Base-by-base conservation (phyloP, 2,329 filamentous ascomycete species). In the Fusarium protoensiforme region DNA sequence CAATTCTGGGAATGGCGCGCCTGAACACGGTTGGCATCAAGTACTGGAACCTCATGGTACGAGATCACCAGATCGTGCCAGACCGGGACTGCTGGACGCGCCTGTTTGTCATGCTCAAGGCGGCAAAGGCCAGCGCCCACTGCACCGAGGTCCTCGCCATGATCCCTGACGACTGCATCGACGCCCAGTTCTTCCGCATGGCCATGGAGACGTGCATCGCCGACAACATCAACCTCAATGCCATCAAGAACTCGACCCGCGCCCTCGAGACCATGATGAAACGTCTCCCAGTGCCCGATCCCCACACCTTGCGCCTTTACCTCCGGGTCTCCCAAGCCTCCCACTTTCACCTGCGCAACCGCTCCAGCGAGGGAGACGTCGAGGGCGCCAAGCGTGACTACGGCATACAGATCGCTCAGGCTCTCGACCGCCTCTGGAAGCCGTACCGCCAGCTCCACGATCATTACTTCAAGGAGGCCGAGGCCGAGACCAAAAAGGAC, bases 1-100 rank as follows among this genome's bases (percentile, higher is more conserved):
- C 90, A 53, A 88, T 92, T 8, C 89, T 94, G 60, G 83, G 87
- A 14, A 86, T 89, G 35, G 87, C 91, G 35, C 87, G 89, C 60
- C 87, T 89, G 61, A 89, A 90, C 9, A 87, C 88, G 16, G 82
- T 89, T n/a, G 93, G 91, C n/a, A 83, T 88, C 61, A 87, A 87
- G 35, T 98, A 98, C 82, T 98, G 95, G 95, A 85, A 92, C 20
- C 79, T 92, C 7, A 84, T 98, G 65, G 93, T 92, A 8, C 80
- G 85, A 2, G 82, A 86, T 14, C 87, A 90, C 79, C 83, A 83
- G n/a, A 83, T 98, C 67, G 79, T 84, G 3, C 95, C 96, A 1
- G 95, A 98, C 79, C 77, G 85, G 10, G 87, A 91, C 71, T 95
- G 94, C 79, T 93, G 92, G 83, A 86, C 91, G 72, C 85, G 87